Conservation (phyloP, 768 basidiomycete species). For the Termitomyces sp. region DNA sequence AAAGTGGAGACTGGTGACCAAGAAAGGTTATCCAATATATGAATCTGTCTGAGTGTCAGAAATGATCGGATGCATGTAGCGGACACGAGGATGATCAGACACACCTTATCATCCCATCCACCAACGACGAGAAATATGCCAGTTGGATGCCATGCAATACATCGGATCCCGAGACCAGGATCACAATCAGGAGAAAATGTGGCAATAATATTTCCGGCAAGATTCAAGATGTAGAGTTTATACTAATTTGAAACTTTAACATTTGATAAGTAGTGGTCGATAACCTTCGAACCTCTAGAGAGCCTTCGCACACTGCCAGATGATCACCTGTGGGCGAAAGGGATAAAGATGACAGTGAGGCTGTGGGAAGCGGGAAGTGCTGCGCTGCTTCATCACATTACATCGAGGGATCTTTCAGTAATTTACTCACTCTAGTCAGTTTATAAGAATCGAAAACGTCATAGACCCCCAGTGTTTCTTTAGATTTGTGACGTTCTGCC, state of each 20-base stretch:
- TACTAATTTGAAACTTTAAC: slow-evolving; percentile 41
- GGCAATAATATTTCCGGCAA: slow-evolving; percentile 58
- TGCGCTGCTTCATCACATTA: slow-evolving; percentile 23
- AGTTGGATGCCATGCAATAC: slow-evolving; percentile 80
- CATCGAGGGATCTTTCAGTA: neutral
- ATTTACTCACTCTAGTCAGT: slow-evolving; percentile 56
- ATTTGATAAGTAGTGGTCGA: neutral
- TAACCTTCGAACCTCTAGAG: slow-evolving; percentile 58
- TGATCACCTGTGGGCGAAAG: slow-evolving; percentile 75
- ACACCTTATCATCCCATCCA: slow-evolving; percentile 87
- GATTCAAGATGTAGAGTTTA: slow-evolving; percentile 65
- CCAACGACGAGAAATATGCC: slow-evolving; percentile 77
- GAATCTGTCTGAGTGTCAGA: slow-evolving; percentile 40
- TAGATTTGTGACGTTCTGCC: slow-evolving; percentile 87
- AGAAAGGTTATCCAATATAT: slow-evolving; percentile 69
- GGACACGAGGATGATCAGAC: slow-evolving; percentile 5
- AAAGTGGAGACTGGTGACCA: slow-evolving; percentile 68
- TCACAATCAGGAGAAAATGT: slow-evolving; percentile 70
- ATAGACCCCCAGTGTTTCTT: slow-evolving; percentile 83
- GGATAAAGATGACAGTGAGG: slow-evolving; percentile 62
- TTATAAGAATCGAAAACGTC: slow-evolving; percentile 67
- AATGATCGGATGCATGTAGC: neutral
- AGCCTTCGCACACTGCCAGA: slow-evolving; percentile 79
- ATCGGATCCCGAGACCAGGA: slow-evolving; percentile 79
- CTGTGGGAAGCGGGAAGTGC: slow-evolving; percentile 83